Conservation (phyloP, 164 flowering plant genomes). For the Vitis labrusca region DNA sequence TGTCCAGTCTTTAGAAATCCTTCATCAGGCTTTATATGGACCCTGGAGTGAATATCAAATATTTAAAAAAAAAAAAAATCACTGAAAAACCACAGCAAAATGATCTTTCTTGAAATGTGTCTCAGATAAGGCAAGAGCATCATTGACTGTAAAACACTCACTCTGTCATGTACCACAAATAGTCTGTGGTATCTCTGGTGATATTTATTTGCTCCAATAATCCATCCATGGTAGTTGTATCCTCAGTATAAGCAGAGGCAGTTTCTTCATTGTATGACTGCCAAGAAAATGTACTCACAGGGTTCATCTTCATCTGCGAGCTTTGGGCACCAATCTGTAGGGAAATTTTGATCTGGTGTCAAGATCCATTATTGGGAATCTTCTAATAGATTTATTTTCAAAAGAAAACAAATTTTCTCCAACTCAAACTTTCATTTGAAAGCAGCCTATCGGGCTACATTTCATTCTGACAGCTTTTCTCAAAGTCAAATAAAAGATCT, state of each 20-base stretch:
- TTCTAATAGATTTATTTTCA: background rate
- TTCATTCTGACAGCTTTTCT: too few species aligned
- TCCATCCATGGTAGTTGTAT: slow-evolving; percentile 39
- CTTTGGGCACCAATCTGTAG: slow-evolving; percentile 61
- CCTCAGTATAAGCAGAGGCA: slow-evolving; percentile 45
- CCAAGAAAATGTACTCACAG: slow-evolving; percentile 56
- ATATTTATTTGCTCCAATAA: slow-evolving; percentile 71
- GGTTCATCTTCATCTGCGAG: slow-evolving; percentile 44
- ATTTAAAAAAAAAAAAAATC: background rate
- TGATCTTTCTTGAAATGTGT: background rate
- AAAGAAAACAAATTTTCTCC: background rate
- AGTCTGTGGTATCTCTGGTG: slow-evolving; percentile 77
- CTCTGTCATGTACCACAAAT: slow-evolving; percentile 92
- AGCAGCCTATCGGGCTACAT: too few species aligned
- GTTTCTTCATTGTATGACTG: slow-evolving; percentile 69
- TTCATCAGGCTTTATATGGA: slow-evolving; percentile 57
- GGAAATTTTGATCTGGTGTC: slow-evolving; percentile 11
- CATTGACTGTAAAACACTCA: slow-evolving; percentile 34
- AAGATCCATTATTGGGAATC: slow-evolving; percentile 3
- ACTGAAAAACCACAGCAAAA: background rate
- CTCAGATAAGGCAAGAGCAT: background rate
- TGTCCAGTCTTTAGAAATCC: slow-evolving; percentile 60
- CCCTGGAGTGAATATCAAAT: slow-evolving; percentile 34
- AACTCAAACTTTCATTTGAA: too few species aligned
- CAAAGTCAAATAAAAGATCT: too few species aligned